Conservation (phyloP, 176 grass and related monocot genomes). For the Phoenix dactylifera region DNA sequence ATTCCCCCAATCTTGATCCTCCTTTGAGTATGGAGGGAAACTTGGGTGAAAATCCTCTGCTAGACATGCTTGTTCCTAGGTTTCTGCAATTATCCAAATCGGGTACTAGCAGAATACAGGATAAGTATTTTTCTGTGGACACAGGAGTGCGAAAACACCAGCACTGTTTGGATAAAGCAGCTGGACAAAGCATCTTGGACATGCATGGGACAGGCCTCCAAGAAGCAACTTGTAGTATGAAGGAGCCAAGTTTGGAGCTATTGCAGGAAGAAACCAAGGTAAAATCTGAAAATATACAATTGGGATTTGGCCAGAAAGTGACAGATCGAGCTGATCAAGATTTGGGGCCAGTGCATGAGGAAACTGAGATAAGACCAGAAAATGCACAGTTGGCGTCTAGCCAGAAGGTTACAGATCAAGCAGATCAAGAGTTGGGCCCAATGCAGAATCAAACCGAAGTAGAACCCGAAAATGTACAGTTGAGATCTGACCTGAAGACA, state of each 20-base stretch:
- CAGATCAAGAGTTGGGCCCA: conserved; percentile 4
- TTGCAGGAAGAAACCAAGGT: neutral
- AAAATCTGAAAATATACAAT: neutral
- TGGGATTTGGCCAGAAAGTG: neutral
- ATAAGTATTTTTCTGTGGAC: conserved; percentile 36
- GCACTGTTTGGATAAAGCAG: conserved; percentile 3
- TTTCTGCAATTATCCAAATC: conserved; percentile 71
- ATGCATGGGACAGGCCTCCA: neutral
- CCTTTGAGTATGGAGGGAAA: conserved; percentile 27
- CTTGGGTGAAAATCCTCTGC: conserved; percentile 53
- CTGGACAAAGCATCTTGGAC: conserved; percentile 7
- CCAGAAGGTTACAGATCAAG: no score
- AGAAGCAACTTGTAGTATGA: conserved; percentile 5
- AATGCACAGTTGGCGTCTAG: no score
- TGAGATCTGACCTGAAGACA: conserved; percentile 10
- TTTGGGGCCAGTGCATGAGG: no score
- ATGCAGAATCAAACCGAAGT: conserved; percentile 26
- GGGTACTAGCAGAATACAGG: conserved; percentile 39
- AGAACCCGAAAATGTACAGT: conserved; percentile 12
- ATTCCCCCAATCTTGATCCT: conserved; percentile 18
- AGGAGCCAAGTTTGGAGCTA: neutral
- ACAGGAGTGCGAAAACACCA: conserved; percentile 12
- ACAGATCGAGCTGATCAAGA: neutral
- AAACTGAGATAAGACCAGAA: no score
- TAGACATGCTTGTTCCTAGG: conserved; percentile 75